phyloP scores from a whole-genome alignment of 2,329 filamentous ascomycete genomes.

The Zasmidium cellare region DNA sequence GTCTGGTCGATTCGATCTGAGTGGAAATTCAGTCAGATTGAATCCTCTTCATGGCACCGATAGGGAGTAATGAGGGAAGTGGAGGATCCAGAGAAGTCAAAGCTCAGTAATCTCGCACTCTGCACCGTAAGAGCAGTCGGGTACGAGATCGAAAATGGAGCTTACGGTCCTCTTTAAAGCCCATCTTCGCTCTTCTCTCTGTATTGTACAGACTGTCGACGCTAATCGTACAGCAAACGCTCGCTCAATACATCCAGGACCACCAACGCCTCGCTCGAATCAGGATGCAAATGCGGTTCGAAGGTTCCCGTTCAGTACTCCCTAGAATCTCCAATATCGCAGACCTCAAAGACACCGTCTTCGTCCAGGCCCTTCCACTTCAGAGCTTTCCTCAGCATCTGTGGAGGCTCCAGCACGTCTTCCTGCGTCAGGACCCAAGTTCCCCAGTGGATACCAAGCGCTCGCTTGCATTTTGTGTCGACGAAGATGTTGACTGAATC shows the following conservation, averaged over 20 bases:
- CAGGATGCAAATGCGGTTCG: not conserved
- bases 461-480: conserved; percentile 75
- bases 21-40: too few relatives aligned
- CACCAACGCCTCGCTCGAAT: not conserved
- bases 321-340: conserved; percentile 79
- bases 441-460: conserved; percentile 91
- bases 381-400: conserved; percentile 70
- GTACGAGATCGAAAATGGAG: too few relatives aligned
- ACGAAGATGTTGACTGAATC: conserved; percentile 88
- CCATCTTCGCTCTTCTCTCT: not conserved
- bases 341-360: conserved; percentile 75
- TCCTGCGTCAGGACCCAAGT: conserved; percentile 82
- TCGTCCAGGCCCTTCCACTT: conserved; percentile 66
- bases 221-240: not conserved
- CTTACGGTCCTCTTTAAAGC: not conserved
- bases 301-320: conserved; percentile 50
- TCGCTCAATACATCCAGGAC: not conserved
- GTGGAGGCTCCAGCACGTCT: conserved; percentile 80
- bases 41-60: too few relatives aligned
- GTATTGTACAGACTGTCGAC: not conserved
- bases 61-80: too few relatives aligned
- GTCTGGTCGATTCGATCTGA: too few relatives aligned
- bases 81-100: too few relatives aligned
- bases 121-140: too few relatives aligned
- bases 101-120: too few relatives aligned